These are phyloP conservation scores for Abrus precatorius DNA, from an alignment of 306 rosid species.

Conservation along the genomic window DNA sequence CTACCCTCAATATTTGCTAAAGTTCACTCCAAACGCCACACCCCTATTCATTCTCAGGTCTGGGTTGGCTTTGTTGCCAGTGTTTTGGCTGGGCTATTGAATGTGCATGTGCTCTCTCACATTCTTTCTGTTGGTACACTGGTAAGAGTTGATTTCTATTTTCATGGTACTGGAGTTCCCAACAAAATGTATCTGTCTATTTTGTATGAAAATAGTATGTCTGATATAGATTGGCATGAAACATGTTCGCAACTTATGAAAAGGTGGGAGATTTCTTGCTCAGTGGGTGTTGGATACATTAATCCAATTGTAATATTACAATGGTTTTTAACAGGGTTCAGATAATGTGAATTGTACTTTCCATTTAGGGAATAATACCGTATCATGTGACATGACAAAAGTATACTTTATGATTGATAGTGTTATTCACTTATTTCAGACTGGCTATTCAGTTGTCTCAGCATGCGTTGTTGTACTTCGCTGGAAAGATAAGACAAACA, in stretches of 20 bases:
- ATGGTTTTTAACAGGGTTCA: not conserved
- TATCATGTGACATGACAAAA: slow-evolving; percentile 12
- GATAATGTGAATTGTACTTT: slow-evolving; percentile 15
- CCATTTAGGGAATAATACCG: slow-evolving; percentile 16
- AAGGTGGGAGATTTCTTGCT: slow-evolving; percentile 27
- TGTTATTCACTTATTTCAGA: slow-evolving; percentile 66
- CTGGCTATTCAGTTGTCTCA: slow-evolving; percentile 98
- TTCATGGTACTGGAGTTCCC: slow-evolving; percentile 32
- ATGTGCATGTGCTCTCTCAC: slow-evolving; percentile 83
- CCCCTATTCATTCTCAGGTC: slow-evolving; percentile 91
- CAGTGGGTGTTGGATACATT: slow-evolving; percentile 11
- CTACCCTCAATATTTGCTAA: slow-evolving; percentile 84
- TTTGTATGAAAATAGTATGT: not conserved
- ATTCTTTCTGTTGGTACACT: slow-evolving; percentile 95
- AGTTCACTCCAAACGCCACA: slow-evolving; percentile 75
- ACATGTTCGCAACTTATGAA: not conserved
- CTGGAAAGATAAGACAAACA: slow-evolving; percentile 70
- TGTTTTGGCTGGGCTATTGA: slow-evolving; percentile 81
- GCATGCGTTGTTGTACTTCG: slow-evolving; percentile 93
- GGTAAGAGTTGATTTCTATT: slow-evolving; percentile 66
- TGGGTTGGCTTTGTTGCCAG: slow-evolving; percentile 95
- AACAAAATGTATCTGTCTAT: slow-evolving; percentile 31
- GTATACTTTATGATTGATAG: slow-evolving; percentile 21
- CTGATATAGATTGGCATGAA: not conserved
- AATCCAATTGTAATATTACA: not conserved